A percentile compares a stretch with the other conserved stretches of the same genome.
These are phyloP conservation scores for Picea abies DNA, from an alignment of 83 land plant species.

Conservation along the genomic window DNA sequence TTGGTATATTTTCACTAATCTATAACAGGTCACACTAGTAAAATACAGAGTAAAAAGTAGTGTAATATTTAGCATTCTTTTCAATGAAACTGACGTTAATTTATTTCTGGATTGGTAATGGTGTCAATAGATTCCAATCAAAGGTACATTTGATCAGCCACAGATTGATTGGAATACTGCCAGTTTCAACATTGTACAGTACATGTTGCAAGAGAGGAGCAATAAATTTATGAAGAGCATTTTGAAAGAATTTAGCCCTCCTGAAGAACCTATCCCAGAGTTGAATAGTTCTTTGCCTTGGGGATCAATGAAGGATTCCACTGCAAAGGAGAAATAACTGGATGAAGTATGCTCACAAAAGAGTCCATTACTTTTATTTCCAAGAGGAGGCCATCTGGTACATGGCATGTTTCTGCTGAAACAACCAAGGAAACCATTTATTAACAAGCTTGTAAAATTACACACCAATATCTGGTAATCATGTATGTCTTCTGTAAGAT, in stretches of 20 bases:
- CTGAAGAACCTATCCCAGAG: conserved; percentile 18
- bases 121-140: conserved; percentile 30
- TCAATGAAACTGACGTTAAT: neutral
- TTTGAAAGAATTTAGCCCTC: conserved; percentile 20
- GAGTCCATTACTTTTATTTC: neutral
- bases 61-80: neutral
- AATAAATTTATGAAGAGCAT: conserved; percentile 24
- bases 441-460: no score
- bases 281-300: neutral
- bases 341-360: neutral
- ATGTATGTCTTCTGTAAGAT: no score
- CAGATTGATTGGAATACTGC: conserved; percentile 36
- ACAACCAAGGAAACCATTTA: neutral
- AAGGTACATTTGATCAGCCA: conserved; percentile 37
- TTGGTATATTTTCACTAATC: neutral
- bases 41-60: neutral
- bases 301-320: neutral
- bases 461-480: no score
- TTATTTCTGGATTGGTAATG: neutral
- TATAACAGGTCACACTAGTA: neutral
- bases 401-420: neutral
- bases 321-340: neutral
- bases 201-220: conserved; percentile 22
- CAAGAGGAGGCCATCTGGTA: neutral
- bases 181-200: conserved; percentile 35